Base-by-base conservation (phyloP, 306 rosid genomes). In the Medicago truncatula region DNA sequence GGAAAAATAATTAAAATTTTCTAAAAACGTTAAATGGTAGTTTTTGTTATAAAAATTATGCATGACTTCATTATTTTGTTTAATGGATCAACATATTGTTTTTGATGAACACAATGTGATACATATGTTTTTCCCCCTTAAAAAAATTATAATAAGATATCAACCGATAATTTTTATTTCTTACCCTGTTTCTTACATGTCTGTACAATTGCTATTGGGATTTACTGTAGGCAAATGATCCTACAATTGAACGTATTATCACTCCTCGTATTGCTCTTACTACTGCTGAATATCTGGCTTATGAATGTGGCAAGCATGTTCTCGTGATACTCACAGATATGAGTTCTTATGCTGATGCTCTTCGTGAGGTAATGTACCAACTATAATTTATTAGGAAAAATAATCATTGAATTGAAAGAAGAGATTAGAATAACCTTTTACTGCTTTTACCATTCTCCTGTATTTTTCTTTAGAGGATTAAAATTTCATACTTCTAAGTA, bases 261-360 rank as follows among this genome's bases (percentile, higher is more conserved):
- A 96, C 99, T 74, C 99, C 99, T 77, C 98, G 99, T 69, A 96
- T 96, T 86, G 99, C 99, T 60, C 99, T 96, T 73, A 96, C 99
- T 52, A 96, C 99, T 77, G 99, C 99, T 65, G 99, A 96, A 83
- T 96, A 92, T 83, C 84, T 96, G 91, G 99, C 99, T 18, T 96
- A 96, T 87, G 99, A 87, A 81, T 96, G 99, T 54, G 99, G 99
- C 86, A 96, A 96, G 93, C 99, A 96, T 43, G 99, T 96, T 71
- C 99, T 96, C 76, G 99, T 96, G 87, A 96, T 96, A 59, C 91
- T 96, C 78, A 96, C 99, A 23, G 99, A 96, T 81, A 96, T 96
- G 99, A 96, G 99, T 89, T 96, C 99, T 73, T 96, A 96, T 82
- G 99, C 99, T 6, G 99, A 96, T 84, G 98, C 99, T 75, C 99